Conservation (phyloP, 225 moss, liverwort and hornwort genomes). For the Anthoceros angustus region DNA sequence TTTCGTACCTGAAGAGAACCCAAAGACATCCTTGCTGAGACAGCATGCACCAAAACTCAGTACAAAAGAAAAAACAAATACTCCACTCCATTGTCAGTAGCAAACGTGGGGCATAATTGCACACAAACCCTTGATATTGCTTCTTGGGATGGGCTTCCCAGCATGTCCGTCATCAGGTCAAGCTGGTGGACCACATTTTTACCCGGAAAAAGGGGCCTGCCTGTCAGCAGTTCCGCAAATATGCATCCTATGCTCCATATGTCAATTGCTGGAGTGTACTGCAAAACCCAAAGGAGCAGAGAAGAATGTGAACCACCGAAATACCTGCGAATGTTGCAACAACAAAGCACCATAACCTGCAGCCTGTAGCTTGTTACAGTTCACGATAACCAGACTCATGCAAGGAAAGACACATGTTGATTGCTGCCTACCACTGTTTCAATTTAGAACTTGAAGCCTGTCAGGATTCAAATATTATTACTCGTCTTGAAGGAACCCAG, state of each 20-base stretch:
- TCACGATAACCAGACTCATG: too few species aligned
- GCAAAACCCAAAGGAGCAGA: constrained; percentile 16
- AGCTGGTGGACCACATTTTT: constrained; percentile 99
- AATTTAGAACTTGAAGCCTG: too few species aligned
- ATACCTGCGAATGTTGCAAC: background rate
- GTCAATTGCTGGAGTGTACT: constrained; percentile 99
- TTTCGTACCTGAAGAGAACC: constrained; percentile 66
- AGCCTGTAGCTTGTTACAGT: too few species aligned
- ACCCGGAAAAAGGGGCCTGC: constrained; percentile 96
- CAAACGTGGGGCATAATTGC: background rate
- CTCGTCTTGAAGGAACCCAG: too few species aligned
- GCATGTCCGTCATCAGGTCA: constrained; percentile 99
- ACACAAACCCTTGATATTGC: constrained; percentile 76
- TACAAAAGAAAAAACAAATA: background rate
- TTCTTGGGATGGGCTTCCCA: constrained; percentile 89
- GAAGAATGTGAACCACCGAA: background rate
- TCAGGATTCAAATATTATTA: too few species aligned
- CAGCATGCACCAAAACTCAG: background rate
- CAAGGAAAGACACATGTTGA: too few species aligned
- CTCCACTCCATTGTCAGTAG: background rate
- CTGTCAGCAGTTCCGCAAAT: constrained; percentile 97
- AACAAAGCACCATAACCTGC: background rate
- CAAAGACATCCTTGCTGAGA: background rate
- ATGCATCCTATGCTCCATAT: constrained; percentile 99
- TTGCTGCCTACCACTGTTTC: too few species aligned